Conservation (phyloP, 2,329 filamentous ascomycete genomes). For the Ophioceras dolichostomum region DNA sequence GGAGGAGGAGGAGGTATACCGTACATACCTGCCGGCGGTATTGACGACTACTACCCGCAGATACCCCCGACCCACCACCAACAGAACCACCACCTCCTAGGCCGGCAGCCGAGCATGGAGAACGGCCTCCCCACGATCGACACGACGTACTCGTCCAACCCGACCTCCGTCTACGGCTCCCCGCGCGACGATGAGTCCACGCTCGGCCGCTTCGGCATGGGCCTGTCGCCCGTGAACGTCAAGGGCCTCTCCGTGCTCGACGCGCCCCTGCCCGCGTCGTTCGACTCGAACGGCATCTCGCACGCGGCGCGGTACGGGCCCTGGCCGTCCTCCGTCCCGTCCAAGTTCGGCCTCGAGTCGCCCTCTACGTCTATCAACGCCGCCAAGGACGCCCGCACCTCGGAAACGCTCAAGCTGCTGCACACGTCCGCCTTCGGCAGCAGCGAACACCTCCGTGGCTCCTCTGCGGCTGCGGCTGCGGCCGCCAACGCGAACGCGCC, state of each 20-base stretch:
- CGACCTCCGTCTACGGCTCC: slow-evolving; percentile 61
- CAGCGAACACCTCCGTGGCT: slow-evolving; percentile 56
- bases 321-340: slow-evolving; percentile 84
- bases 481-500: too few species aligned
- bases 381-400: slow-evolving; percentile 47
- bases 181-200: slow-evolving; percentile 52
- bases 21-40: slow-evolving; percentile 17
- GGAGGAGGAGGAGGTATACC: slow-evolving; percentile 25
- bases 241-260: slow-evolving; percentile 80
- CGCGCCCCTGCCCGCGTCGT: slow-evolving; percentile 83
- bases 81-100: slow-evolving; percentile 27
- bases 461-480: too few species aligned
- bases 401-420: slow-evolving; percentile 50
- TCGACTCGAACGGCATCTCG: slow-evolving; percentile 91
- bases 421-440: slow-evolving; percentile 58
- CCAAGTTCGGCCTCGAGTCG: slow-evolving; percentile 80
- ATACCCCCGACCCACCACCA: slow-evolving; percentile 27
- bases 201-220: slow-evolving; percentile 59
- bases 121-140: slow-evolving; percentile 46
- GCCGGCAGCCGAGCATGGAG: slow-evolving; percentile 39
- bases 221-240: slow-evolving; percentile 63
- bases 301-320: slow-evolving; percentile 82
- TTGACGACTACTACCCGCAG: slow-evolving; percentile 23
- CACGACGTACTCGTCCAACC: slow-evolving; percentile 41
- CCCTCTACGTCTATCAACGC: slow-evolving; percentile 62